Evolutionary conservation across 139 green algal genomes (phyloP).

Genomic region (Closterium sp.): DNA sequence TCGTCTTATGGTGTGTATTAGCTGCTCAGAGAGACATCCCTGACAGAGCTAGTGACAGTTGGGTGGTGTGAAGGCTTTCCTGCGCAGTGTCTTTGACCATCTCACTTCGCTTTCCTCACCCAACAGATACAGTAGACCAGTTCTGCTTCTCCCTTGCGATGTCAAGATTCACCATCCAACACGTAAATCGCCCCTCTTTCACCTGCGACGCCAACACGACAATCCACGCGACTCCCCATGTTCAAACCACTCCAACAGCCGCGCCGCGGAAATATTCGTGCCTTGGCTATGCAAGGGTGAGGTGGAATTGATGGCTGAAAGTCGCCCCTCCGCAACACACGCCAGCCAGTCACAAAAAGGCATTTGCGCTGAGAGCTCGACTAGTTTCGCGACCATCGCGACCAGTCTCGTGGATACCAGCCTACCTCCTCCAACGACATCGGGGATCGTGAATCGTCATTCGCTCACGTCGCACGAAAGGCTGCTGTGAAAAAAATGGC

Average conservation of each 20-base stretch:
- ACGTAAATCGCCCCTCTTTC: neutral
- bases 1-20: neutral
- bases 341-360: neutral
- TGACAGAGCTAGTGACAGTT: too few relatives aligned
- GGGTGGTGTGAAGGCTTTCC: neutral
- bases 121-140: neutral
- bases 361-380: neutral
- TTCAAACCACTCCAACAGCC: neutral
- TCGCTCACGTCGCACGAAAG: neutral
- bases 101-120: neutral
- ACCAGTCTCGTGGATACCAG: neutral
- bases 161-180: too few relatives aligned
- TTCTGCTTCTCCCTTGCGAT: too few relatives aligned
- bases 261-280: neutral
- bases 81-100: neutral
- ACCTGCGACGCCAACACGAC: neutral
- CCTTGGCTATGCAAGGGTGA: neutral
- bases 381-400: neutral
- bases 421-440: neutral
- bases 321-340: neutral
- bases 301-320: neutral
- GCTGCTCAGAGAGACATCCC: too few relatives aligned
- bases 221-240: neutral
- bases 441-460: neutral
- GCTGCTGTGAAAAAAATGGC: neutral